These are phyloP conservation scores for barrel medic (Medicago truncatula) DNA, from an alignment of 306 rosid genomes.

Conservation along the genomic window MtrunA17r5.0-ANR NC_053049.1:42639501-42640000, in stretches of 20 bases:
- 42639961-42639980: conserved; percentile 51
- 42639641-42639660: conserved; percentile 67
- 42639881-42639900: conserved; percentile 60
- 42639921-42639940: conserved; percentile 53
- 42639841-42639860: conserved; percentile 97
- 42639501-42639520: conserved; percentile 86
- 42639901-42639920: conserved; percentile 57
- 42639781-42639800: conserved; percentile 92
- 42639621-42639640: conserved; percentile 35
- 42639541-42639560: conserved; percentile 87
- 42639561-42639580: conserved; percentile 97
- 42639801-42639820: conserved; percentile 90
- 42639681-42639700: conserved; percentile 95
- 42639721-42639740: conserved; percentile 65
- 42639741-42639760: conserved; percentile 80
- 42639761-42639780: conserved; percentile 97
- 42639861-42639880: conserved; percentile 77
- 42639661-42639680: conserved; percentile 94
- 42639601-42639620: conserved; percentile 36
- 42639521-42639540: conserved; percentile 91
- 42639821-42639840: conserved; percentile 83
- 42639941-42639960: conserved; percentile 64
- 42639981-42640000: conserved; percentile 54
- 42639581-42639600: conserved; percentile 48
- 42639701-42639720: conserved; percentile 80